Percentiles rank a stretch among this genome's conserved stretches.
Evolutionary conservation across 163 green algal species (phyloP).

Genomic region (Scenedesmus sp.): DNA sequence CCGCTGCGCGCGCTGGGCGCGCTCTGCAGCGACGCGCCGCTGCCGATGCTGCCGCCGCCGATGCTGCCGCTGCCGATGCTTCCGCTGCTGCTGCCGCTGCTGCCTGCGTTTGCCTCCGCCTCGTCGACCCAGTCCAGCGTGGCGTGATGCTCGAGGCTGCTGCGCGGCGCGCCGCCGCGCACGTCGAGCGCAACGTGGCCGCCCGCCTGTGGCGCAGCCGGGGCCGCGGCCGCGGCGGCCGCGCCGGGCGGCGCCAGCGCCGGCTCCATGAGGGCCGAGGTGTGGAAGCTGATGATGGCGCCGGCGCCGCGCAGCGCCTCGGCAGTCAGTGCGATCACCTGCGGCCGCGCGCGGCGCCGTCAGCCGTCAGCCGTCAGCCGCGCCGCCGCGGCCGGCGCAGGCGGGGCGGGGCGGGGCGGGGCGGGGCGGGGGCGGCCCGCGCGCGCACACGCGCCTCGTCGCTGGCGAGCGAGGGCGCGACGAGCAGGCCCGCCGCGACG

Average conservation of each 20-base stretch:
- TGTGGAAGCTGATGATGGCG: slow-evolving; percentile 24
- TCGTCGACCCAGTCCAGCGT: too few relatives aligned
- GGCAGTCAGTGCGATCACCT: slow-evolving; percentile 22
- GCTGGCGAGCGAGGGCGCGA: slow-evolving; percentile 23
- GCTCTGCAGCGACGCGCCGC: too few relatives aligned
- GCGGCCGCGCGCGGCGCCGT: too few relatives aligned
- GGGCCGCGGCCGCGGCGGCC: background rate
- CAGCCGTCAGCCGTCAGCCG: too few relatives aligned
- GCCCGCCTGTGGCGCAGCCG: too few relatives aligned
- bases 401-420: too few relatives aligned
- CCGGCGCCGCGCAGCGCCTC: slow-evolving; percentile 18
- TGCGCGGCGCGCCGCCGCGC: too few relatives aligned
- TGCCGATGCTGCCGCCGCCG: background rate
- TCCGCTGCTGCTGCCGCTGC: background rate
- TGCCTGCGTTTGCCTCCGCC: background rate
- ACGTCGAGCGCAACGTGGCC: too few relatives aligned
- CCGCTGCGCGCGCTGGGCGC: too few relatives aligned
- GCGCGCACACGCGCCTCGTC: slow-evolving; percentile 40
- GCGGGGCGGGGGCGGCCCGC: too few relatives aligned
- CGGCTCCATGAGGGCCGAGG: slow-evolving; percentile 22
- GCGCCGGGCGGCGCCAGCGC: background rate
- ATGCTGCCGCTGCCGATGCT: background rate
- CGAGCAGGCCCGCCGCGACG: slow-evolving; percentile 19
- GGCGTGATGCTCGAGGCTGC: too few relatives aligned
- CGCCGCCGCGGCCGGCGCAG: too few relatives aligned